Evolutionary conservation across 2,329 filamentous ascomycete species (phyloP).

Genomic region (Onygena corvina): DNA sequence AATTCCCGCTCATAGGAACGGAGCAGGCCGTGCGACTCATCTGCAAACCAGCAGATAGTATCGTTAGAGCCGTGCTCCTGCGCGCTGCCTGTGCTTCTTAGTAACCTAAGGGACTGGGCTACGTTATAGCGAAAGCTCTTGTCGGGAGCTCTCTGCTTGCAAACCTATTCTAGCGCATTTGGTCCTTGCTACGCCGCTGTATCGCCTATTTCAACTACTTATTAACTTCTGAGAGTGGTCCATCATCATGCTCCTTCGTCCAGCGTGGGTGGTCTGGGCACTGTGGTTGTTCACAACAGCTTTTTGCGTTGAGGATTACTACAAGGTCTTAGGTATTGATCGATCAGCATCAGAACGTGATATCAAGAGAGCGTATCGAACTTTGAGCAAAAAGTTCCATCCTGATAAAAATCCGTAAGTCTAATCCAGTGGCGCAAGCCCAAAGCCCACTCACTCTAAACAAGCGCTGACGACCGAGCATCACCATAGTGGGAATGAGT

Average conservation of each 20-base stretch:
- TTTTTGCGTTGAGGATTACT: conserved; percentile 37
- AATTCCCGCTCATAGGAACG: background rate
- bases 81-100: too few species aligned
- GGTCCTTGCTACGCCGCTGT: too few species aligned
- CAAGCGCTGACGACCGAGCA: too few species aligned
- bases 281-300: conserved; percentile 28
- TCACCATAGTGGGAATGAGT: conserved; percentile 56
- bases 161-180: too few species aligned
- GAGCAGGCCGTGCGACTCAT: background rate
- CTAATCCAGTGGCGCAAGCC: background rate
- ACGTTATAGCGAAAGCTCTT: too few species aligned
- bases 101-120: too few species aligned
- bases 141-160: too few species aligned
- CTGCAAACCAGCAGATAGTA: background rate
- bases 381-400: conserved; percentile 87
- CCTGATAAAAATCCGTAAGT: conserved; percentile 94
- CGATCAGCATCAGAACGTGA: conserved; percentile 71
- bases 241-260: conserved; percentile 25
- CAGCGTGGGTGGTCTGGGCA: conserved; percentile 25
- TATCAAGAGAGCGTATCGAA: conserved; percentile 86
- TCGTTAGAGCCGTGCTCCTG: too few species aligned
- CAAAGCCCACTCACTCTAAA: background rate
- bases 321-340: conserved; percentile 66
- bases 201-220: too few species aligned
- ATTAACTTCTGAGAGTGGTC: too few species aligned